These are phyloP conservation scores for Camelina laxa DNA, from an alignment of 345 rosid species.

Conservation along the genomic window DNA sequence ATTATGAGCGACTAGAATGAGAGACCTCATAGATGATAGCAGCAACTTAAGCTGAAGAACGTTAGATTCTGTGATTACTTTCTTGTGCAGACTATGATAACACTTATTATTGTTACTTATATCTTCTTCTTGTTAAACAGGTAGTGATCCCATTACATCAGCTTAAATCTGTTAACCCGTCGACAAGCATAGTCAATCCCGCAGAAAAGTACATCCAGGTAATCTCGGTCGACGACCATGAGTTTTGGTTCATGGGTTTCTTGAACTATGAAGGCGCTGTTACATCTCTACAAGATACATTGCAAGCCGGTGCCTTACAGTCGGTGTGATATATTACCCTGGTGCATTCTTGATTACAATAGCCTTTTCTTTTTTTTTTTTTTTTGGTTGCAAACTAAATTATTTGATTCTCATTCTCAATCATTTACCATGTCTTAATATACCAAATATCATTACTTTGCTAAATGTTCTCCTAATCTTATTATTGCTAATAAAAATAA, in stretches of 20 bases:
- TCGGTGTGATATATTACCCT: conserved; percentile 45
- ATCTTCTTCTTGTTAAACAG: conserved; percentile 46
- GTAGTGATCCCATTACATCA: conserved; percentile 66
- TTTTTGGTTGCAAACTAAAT: conserved; percentile 11
- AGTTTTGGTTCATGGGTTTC: conserved; percentile 79
- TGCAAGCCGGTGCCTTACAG: conserved; percentile 43
- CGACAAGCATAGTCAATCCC: conserved; percentile 53
- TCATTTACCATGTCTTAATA: conserved; percentile 18
- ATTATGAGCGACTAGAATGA: background rate
- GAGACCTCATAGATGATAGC: background rate
- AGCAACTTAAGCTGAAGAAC: background rate
- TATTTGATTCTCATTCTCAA: conserved; percentile 18
- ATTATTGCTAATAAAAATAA: background rate
- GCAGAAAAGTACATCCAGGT: conserved; percentile 72
- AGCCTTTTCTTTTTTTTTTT: background rate
- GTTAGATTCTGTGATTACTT: background rate
- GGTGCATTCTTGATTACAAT: conserved; percentile 26
- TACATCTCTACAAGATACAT: conserved; percentile 49
- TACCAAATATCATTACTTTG: background rate
- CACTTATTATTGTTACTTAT: background rate
- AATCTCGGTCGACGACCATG: conserved; percentile 60
- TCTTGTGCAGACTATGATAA: conserved; percentile 2
- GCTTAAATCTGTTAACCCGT: conserved; percentile 64
- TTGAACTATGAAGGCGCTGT: conserved; percentile 58
- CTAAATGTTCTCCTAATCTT: conserved; percentile 8